Evolutionary conservation across 257 asterid genomes (phyloP).

Genomic region (Scutellaria galericulata): DNA sequence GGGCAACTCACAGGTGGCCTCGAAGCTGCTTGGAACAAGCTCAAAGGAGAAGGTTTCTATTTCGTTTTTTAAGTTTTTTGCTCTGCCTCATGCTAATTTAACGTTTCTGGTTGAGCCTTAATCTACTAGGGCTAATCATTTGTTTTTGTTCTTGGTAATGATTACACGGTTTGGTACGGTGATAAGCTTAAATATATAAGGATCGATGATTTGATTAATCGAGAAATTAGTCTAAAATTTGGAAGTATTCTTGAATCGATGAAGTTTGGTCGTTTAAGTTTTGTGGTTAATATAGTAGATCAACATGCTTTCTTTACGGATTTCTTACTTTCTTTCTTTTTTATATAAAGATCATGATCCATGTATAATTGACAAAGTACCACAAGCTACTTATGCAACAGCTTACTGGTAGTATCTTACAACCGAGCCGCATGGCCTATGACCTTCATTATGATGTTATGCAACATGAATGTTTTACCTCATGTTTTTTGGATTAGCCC

Average conservation of each 20-base stretch:
- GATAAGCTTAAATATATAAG: not conserved
- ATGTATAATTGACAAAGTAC: not conserved
- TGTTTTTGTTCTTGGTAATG: not conserved
- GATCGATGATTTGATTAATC: not conserved
- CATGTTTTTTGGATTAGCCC: not conserved
- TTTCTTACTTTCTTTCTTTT: too few species aligned
- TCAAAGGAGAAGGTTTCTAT: too few species aligned
- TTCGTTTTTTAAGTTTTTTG: not conserved
- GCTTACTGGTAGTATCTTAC: not conserved
- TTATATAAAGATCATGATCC: slow-evolving; percentile 6
- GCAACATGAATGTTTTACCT: not conserved
- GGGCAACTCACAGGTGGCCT: slow-evolving; percentile 93
- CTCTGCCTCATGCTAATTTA: not conserved
- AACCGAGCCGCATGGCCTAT: not conserved
- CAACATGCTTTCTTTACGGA: too few species aligned
- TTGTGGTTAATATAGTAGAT: too few species aligned
- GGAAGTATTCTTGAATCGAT: not conserved
- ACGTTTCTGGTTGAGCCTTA: slow-evolving; percentile 1
- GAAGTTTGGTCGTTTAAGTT: not conserved
- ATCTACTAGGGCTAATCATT: not conserved
- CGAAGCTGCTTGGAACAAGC: slow-evolving; percentile 94
- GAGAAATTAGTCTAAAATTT: not conserved
- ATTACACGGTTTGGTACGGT: not conserved
- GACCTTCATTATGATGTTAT: not conserved
- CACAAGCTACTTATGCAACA: not conserved